These are phyloP conservation scores for Pythium inflatum DNA, from an alignment of 352 stramenopile species.

Conservation along the genomic window DNA sequence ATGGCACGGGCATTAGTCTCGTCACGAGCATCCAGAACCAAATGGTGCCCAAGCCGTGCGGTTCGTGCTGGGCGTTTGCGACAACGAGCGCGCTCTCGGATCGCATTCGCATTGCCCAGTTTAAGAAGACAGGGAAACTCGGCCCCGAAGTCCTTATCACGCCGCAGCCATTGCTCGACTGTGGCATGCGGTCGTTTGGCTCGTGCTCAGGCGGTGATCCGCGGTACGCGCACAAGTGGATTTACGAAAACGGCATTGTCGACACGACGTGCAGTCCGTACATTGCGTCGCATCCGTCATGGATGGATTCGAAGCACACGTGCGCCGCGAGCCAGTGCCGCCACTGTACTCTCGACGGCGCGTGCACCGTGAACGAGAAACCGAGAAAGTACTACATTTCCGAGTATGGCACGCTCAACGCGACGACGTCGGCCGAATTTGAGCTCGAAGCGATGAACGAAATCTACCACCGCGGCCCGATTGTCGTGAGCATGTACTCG, in stretches of 20 bases:
- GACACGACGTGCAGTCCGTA: slow-evolving; percentile 84
- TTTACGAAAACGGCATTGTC: slow-evolving; percentile 82
- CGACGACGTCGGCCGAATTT: slow-evolving; percentile 64
- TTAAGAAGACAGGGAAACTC: slow-evolving; percentile 59
- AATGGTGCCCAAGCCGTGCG: slow-evolving; percentile 76
- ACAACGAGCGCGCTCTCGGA: slow-evolving; percentile 77
- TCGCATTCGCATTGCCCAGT: slow-evolving; percentile 73
- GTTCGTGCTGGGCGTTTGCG: slow-evolving; percentile 80
- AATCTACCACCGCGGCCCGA: slow-evolving; percentile 95
- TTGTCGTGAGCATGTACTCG: slow-evolving; percentile 93
- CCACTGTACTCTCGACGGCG: slow-evolving; percentile 59
- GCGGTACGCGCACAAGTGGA: slow-evolving; percentile 84
- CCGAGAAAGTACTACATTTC: slow-evolving; percentile 72
- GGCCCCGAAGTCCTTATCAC: slow-evolving; percentile 67
- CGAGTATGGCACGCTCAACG: slow-evolving; percentile 80
- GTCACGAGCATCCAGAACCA: slow-evolving; percentile 80
- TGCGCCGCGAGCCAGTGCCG: slow-evolving; percentile 73
- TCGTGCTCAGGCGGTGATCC: slow-evolving; percentile 81
- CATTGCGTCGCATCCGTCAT: slow-evolving; percentile 79
- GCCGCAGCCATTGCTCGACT: slow-evolving; percentile 73
- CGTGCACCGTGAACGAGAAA: slow-evolving; percentile 60
- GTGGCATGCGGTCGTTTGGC: slow-evolving; percentile 80
- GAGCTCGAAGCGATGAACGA: slow-evolving; percentile 92
- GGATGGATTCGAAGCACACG: slow-evolving; percentile 53
- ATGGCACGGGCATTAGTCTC: slow-evolving; percentile 73